A percentile compares a stretch with the other conserved stretches of the same genome.
Evolutionary conservation across 148 eudicot species (phyloP).

Genomic region (Rhododendron griersonianum): DNA sequence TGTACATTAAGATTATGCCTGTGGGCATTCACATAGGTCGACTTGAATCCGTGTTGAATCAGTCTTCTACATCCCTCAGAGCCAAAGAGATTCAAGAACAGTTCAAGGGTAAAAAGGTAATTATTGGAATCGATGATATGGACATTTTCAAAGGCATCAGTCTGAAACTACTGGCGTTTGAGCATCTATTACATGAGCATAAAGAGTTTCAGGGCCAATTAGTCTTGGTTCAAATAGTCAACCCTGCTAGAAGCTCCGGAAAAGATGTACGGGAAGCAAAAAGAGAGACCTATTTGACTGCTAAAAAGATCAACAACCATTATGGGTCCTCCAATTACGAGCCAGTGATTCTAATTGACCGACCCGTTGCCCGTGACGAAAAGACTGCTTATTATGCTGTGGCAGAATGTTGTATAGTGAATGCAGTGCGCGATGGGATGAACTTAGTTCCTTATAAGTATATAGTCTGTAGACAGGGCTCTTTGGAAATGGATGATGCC

Average conservation of each 20-base stretch:
- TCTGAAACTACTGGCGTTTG: conserved; percentile 59
- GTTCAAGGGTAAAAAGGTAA: conserved; percentile 48
- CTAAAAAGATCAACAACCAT: conserved; percentile 44
- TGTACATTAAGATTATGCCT: conserved; percentile 62
- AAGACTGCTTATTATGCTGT: conserved; percentile 66
- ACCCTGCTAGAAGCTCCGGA: conserved; percentile 71
- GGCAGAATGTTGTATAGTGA: conserved; percentile 73
- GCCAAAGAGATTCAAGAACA: conserved; percentile 52
- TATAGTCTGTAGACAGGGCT: conserved; percentile 63
- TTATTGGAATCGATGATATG: conserved; percentile 73
- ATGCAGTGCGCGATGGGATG: conserved; percentile 77
- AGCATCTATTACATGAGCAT: conserved; percentile 55
- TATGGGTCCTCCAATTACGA: conserved; percentile 47
- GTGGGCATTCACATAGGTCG: conserved; percentile 76
- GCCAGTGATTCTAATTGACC: conserved; percentile 60
- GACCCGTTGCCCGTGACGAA: conserved; percentile 61
- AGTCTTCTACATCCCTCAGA: conserved; percentile 40
- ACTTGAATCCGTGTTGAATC: conserved; percentile 50
- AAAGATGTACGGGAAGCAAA: conserved; percentile 58
- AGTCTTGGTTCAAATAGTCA: conserved; percentile 66
- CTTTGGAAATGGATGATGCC: conserved; percentile 35
- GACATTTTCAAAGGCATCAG: conserved; percentile 76
- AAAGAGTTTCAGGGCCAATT: conserved; percentile 38
- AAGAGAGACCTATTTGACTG: conserved; percentile 47
- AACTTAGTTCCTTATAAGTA: conserved; percentile 72